Evolutionary conservation across 768 basidiomycete genomes (phyloP).

Genomic region (Galerina marginata): DNA sequence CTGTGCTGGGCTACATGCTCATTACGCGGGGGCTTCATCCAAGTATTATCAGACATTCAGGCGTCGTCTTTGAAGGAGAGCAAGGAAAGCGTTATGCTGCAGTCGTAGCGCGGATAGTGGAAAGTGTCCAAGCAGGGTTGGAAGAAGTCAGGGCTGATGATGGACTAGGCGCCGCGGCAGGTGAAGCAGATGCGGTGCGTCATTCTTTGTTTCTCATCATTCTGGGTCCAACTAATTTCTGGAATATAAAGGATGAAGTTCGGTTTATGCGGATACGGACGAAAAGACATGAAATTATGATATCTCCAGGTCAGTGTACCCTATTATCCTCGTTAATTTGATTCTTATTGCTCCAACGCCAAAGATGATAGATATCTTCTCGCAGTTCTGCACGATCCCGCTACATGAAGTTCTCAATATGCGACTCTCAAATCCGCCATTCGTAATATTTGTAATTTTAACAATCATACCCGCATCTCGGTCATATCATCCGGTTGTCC

Average conservation of each 20-base stretch:
- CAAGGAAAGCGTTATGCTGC: conserved; percentile 78
- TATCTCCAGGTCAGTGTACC: conserved; percentile 77
- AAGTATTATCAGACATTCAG: conserved; percentile 84
- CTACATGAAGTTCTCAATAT: conserved; percentile 38
- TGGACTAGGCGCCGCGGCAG: conserved; percentile 24
- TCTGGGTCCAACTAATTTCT: not conserved
- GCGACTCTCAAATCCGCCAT: too few species aligned
- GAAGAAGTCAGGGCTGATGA: conserved; percentile 74
- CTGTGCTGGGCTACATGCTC: conserved; percentile 87
- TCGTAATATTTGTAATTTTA: too few species aligned
- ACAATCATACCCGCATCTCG: too few species aligned
- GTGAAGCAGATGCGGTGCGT: conserved; percentile 60
- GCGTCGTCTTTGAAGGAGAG: conserved; percentile 86
- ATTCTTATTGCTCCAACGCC: not conserved
- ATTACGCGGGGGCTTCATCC: conserved; percentile 72
- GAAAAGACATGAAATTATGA: conserved; percentile 91
- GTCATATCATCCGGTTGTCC: too few species aligned
- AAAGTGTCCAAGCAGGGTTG: conserved; percentile 76
- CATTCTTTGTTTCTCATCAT: not conserved
- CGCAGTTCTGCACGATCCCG: conserved; percentile 83
- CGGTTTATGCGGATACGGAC: conserved; percentile 91
- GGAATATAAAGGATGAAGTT: conserved; percentile 72
- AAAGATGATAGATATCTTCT: conserved; percentile 81
- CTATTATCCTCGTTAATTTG: not conserved
- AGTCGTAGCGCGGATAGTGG: conserved; percentile 76